Evolutionary conservation across 2,329 filamentous ascomycete genomes (phyloP), one percentile per base, ranked within the genome.

Genomic region (Calonectria fujianensis): DNA sequence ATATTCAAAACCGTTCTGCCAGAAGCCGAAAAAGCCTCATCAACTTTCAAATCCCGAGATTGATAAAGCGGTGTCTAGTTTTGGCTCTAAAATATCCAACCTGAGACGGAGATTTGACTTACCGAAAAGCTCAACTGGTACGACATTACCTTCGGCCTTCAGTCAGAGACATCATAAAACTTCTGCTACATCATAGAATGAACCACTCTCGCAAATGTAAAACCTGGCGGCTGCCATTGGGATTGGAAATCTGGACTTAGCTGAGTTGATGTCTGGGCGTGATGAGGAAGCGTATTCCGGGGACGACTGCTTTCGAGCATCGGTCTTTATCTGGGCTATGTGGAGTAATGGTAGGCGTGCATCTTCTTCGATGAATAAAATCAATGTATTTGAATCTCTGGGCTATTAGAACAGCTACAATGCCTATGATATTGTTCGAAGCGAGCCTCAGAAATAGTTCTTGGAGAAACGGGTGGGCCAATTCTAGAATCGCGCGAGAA

Each of bases 321-420:
- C 75, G 6, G 63, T 51, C 31, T 69, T 74, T 27, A 64, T 66
- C 9, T 29, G 51, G 20, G 32, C 20, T 11, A 74, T 68, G 11
- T 69, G 68, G 20, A 69, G 52, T 13, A 73, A 70, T 2, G 63
- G 75, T 45, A 75, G 76, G 32, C 29, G 50, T 1, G n/a, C 64
- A n/a, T 80, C 80, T 10, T 78, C 79, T 7, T 54, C 81, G 57
- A 81, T 77, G 59, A 78, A 84, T n/a, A 82, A 77, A 50, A 84
- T 84, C 29, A 75, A 78, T 4, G 72, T 84, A 11, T 84, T 83
- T 64, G 82, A 84, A 54, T 80, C 79, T 20, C 68, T 84, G 45
- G 78, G 75, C 29, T 72, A 37, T 9, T 73, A 72, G 11, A 6
- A 51, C 14, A 3, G 24, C 13, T 20, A 54, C 18, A 24, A 31